Evolutionary conservation across 2,329 filamentous ascomycete species (phyloP).

Genomic region (Tricladium varicosporioides): DNA sequence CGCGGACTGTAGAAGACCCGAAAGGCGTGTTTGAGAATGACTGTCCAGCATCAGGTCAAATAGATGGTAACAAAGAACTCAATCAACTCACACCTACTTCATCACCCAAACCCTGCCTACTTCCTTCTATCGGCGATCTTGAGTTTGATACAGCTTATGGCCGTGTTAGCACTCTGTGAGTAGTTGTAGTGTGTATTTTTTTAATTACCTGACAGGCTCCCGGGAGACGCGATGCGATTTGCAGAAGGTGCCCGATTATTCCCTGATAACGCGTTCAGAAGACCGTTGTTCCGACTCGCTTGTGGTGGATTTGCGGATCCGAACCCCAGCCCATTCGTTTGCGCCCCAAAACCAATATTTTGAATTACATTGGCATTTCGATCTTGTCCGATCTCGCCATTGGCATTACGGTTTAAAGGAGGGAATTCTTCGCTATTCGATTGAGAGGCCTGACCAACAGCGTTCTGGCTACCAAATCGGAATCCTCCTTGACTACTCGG

Average conservation of each 20-base stretch:
- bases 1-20: slow-evolving; percentile 21
- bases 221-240: slow-evolving; percentile 31
- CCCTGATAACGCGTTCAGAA: slow-evolving; percentile 63
- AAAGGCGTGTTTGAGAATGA: slow-evolving; percentile 27
- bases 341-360: slow-evolving; percentile 53
- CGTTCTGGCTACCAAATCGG: slow-evolving; percentile 34
- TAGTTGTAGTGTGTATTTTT: slow-evolving; percentile 1
- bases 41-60: slow-evolving; percentile 14
- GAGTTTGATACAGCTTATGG: slow-evolving; percentile 26
- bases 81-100: slow-evolving; percentile 25
- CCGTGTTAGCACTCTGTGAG: slow-evolving; percentile 8
- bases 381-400: slow-evolving; percentile 58
- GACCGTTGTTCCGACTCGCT: slow-evolving; percentile 54
- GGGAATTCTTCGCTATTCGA: slow-evolving; percentile 58
- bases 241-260: slow-evolving; percentile 50
- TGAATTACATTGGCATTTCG: slow-evolving; percentile 51
- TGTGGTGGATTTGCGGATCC: slow-evolving; percentile 36
- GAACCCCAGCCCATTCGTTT: slow-evolving; percentile 41
- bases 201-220: slow-evolving; percentile 29
- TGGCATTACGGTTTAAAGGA: slow-evolving; percentile 55
- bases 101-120: slow-evolving; percentile 25
- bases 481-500: slow-evolving; percentile 32
- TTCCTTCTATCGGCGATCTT: slow-evolving; percentile 28
- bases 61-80: neutral
- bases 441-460: slow-evolving; percentile 35